Evolutionary conservation across 2,329 filamentous ascomycete species (phyloP).

Genomic region (Aspergillus brasiliensis): DNA sequence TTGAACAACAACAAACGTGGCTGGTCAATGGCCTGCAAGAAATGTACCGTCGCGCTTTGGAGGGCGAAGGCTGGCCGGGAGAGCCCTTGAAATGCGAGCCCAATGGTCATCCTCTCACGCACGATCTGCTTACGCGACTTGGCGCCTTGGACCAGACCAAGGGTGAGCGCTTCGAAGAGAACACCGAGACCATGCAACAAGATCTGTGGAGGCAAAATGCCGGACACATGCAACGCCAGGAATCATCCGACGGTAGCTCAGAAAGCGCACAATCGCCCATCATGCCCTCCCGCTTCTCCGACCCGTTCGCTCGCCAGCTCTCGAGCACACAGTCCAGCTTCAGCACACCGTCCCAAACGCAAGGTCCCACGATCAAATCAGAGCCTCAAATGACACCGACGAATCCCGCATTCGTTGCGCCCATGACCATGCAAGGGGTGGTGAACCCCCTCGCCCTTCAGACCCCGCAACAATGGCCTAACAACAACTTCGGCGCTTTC

Average conservation of each 20-base stretch:
- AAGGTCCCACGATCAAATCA: slow-evolving; percentile 30
- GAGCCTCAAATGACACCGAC: slow-evolving; percentile 27
- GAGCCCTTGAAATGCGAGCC: slow-evolving; percentile 52
- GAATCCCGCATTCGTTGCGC: slow-evolving; percentile 25
- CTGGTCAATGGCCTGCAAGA: slow-evolving; percentile 63
- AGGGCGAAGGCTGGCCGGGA: slow-evolving; percentile 60
- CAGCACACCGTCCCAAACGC: slow-evolving; percentile 37
- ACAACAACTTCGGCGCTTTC: slow-evolving; percentile 29
- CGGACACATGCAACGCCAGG: slow-evolving; percentile 54
- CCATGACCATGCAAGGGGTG: slow-evolving; percentile 37
- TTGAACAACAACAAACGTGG: slow-evolving; percentile 66
- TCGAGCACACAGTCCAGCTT: slow-evolving; percentile 46
- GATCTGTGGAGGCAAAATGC: slow-evolving; percentile 57
- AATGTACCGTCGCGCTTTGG: slow-evolving; percentile 57
- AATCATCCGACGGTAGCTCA: slow-evolving; percentile 60
- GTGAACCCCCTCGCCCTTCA: slow-evolving; percentile 42
- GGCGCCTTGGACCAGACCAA: slow-evolving; percentile 57
- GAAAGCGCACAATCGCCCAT: slow-evolving; percentile 55
- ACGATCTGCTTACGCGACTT: slow-evolving; percentile 63
- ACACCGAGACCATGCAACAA: slow-evolving; percentile 57
- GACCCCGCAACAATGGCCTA: slow-evolving; percentile 31
- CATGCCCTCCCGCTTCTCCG: slow-evolving; percentile 32
- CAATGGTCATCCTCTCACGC: slow-evolving; percentile 62
- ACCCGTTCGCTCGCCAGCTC: slow-evolving; percentile 34
- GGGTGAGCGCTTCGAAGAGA: slow-evolving; percentile 62